phyloP scores from a whole-genome alignment of 208 protist species.

The Trypanosoma platydactyli region DNA sequence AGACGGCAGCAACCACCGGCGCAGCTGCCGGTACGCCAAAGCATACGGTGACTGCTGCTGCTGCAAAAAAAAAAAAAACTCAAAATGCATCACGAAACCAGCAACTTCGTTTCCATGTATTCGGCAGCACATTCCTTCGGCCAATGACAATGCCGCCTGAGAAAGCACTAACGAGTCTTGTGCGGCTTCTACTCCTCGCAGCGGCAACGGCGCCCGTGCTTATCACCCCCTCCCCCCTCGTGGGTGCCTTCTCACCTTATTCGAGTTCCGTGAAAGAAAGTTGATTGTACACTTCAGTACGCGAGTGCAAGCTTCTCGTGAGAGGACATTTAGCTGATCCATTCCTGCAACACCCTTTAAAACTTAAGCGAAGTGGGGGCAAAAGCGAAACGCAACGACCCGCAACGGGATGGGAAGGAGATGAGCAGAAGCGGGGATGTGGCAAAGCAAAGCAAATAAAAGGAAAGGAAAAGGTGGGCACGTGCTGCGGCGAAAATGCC shows the following conservation, averaged over 20 bases:
- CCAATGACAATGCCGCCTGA: neutral
- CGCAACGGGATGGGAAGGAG: neutral
- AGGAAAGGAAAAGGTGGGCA: constrained; percentile 15
- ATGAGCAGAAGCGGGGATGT: neutral
- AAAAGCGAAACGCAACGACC: constrained; percentile 28
- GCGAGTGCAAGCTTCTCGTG: constrained; percentile 27
- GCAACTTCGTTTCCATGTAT: neutral
- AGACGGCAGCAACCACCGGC: neutral
- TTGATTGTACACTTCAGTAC: constrained; percentile 23
- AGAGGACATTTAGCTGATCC: constrained; percentile 17
- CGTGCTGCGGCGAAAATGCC: constrained; percentile 1
- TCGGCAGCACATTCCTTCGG: neutral
- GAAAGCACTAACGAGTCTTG: neutral
- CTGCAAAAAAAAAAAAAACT: constrained; percentile 6
- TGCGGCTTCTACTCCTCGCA: neutral
- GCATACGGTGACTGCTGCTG: neutral
- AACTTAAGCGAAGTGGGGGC: constrained; percentile 1
- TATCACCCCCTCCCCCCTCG: too few species aligned
- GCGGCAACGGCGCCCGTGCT: neutral
- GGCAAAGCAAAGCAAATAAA: constrained; percentile 10
- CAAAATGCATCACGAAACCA: constrained; percentile 10
- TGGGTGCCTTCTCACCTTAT: too few species aligned
- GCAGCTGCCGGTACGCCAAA: constrained; percentile 2
- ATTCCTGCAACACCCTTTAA: constrained; percentile 4
- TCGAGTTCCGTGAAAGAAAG: neutral